Evolutionary conservation across 441 rosid species (phyloP).

Genomic region (Euphorbia schlechtendalii): DNA sequence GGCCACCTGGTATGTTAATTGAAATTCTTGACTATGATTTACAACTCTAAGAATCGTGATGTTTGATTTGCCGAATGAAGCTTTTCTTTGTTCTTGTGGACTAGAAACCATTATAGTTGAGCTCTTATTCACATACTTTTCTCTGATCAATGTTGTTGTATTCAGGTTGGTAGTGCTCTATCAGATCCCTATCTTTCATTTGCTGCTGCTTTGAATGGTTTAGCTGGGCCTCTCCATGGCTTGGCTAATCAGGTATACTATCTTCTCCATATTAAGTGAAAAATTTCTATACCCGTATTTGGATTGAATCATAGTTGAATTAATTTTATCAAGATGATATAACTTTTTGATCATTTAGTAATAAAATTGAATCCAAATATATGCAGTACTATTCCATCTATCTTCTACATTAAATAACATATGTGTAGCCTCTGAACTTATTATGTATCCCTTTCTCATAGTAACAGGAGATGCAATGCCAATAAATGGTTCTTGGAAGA

Average conservation of each 20-base stretch:
- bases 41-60: neutral
- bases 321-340: neutral
- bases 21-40: neutral
- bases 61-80: neutral
- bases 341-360: no score
- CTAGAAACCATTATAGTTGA: neutral
- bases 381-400: no score
- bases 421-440: no score
- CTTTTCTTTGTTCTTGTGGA: neutral
- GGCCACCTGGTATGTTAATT: slow-evolving; percentile 74
- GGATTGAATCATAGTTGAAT: neutral
- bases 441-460: neutral
- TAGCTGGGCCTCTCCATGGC: slow-evolving; percentile 99
- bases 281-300: neutral
- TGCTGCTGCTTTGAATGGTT: slow-evolving; percentile 94
- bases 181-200: slow-evolving; percentile 95
- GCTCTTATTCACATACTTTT: slow-evolving; percentile 7
- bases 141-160: slow-evolving; percentile 2
- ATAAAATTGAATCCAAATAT: no score
- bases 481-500: neutral
- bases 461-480: neutral
- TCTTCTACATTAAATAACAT: no score
- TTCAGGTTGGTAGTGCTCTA: slow-evolving; percentile 94
- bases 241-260: slow-evolving; percentile 87
- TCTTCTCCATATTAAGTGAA: slow-evolving; percentile 1